These are phyloP conservation scores for Oidiodendron maius DNA, from an alignment of 495 filamentous ascomycete species.

Conservation along the genomic window DNA sequence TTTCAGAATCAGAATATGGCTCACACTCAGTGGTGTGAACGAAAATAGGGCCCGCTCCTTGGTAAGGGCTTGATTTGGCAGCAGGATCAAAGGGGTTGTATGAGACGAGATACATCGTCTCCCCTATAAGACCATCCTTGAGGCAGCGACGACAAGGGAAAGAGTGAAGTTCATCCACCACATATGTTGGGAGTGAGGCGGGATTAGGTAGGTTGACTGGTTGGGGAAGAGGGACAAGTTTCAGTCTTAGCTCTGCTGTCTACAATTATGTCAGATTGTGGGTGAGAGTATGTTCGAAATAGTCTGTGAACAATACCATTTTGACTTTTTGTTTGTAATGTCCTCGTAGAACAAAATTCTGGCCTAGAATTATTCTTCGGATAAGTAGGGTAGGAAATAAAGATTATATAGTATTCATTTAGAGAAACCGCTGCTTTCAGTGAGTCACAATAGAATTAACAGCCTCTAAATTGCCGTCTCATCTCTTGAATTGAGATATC, in stretches of 20 bases:
- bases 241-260: not conserved
- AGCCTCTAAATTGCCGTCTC: not conserved
- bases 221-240: not conserved
- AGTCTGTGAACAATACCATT: not conserved
- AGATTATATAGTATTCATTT: not conserved
- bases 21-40: not conserved
- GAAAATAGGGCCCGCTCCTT: not conserved
- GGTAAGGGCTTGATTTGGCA: not conserved
- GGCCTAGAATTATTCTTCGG: not conserved
- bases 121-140: not conserved
- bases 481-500: not conserved
- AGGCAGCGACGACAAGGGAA: constrained; percentile 1
- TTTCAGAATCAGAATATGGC: not conserved
- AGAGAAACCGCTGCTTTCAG: not conserved
- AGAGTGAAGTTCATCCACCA: not conserved
- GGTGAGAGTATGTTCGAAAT: not conserved
- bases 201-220: not conserved
- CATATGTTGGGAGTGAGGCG: not conserved
- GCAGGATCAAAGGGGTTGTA: not conserved
- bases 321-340: not conserved
- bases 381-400: not conserved
- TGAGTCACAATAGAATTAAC: not conserved
- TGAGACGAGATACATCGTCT: not conserved
- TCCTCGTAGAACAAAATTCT: not conserved
- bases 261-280: not conserved